Conservation (phyloP, 305 asterid species). For the Solanum hybrid region DNA sequence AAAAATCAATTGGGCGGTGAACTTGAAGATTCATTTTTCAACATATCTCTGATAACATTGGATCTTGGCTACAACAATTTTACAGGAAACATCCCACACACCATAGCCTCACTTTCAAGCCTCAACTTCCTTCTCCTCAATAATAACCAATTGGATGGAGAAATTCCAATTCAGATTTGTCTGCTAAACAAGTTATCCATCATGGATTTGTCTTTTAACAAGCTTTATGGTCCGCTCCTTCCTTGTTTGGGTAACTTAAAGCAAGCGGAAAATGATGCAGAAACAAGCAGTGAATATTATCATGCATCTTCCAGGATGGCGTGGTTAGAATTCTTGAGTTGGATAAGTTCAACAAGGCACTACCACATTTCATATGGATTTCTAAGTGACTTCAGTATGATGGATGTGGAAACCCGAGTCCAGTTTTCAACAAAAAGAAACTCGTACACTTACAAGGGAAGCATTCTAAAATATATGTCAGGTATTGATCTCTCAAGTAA, state of each 20-base stretch:
- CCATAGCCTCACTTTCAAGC: neutral
- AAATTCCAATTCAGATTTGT: constrained; percentile 3
- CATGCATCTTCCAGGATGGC: no score
- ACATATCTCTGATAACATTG: neutral
- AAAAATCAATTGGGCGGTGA: neutral
- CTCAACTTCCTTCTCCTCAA: constrained; percentile 12
- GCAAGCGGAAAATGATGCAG: neutral
- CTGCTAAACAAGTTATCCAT: neutral
- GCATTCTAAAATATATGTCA: constrained; percentile 7
- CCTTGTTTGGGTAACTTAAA: constrained; percentile 7
- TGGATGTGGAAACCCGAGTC: neutral
- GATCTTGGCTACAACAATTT: constrained; percentile 2
- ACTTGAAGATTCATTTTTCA: neutral
- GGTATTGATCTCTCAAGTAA: constrained; percentile 15
- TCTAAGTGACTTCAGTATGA: neutral
- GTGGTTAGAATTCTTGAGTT: neutral
- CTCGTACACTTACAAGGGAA: neutral
- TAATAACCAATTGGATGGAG: constrained; percentile 4
- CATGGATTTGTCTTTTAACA: constrained; percentile 13
- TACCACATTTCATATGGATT: neutral
- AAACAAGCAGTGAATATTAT: neutral
- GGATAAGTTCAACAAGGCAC: neutral
- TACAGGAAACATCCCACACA: neutral
- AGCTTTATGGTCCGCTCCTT: constrained; percentile 1
- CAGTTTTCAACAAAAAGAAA: constrained; percentile 13